These are phyloP conservation scores for Aspergillus oerlinghausenensis DNA, from an alignment of 2,329 filamentous ascomycete species.

Conservation along the genomic window DNA sequence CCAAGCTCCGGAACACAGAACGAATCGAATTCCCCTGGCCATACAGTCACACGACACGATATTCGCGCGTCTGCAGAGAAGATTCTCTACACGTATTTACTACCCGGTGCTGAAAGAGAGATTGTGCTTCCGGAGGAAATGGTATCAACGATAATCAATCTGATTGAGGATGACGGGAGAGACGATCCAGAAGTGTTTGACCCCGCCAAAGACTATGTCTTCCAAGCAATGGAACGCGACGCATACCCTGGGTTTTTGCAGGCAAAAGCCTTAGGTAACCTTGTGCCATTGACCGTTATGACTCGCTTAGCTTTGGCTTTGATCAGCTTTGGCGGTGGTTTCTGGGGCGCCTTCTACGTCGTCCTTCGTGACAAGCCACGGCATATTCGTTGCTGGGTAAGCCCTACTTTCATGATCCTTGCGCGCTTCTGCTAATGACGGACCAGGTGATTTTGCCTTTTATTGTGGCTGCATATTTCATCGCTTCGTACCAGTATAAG, in stretches of 20 bases:
- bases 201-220: slow-evolving; percentile 96
- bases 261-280: slow-evolving; percentile 90
- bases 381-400: slow-evolving; percentile 75
- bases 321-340: slow-evolving; percentile 79
- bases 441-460: slow-evolving; percentile 76
- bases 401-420: slow-evolving; percentile 32
- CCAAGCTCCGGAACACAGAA: slow-evolving; percentile 60
- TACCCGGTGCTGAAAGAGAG: slow-evolving; percentile 92
- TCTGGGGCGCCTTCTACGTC: slow-evolving; percentile 90
- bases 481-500: slow-evolving; percentile 90
- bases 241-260: slow-evolving; percentile 96
- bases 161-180: slow-evolving; percentile 84
- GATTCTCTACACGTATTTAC: slow-evolving; percentile 95
- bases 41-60: slow-evolving; percentile 81
- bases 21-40: slow-evolving; percentile 76
- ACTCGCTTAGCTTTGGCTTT: slow-evolving; percentile 81
- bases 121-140: slow-evolving; percentile 89
- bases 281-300: slow-evolving; percentile 86
- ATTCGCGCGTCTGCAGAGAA: slow-evolving; percentile 93
- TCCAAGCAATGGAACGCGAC: slow-evolving; percentile 98
- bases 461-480: slow-evolving; percentile 80
- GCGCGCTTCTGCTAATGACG: slow-evolving; percentile 13
- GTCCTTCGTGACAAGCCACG: slow-evolving; percentile 82
- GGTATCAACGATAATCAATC: slow-evolving; percentile 74
- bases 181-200: slow-evolving; percentile 98